Conservation (phyloP, 306 rosid genomes). For the Lithocarpus polystachyus region DNA sequence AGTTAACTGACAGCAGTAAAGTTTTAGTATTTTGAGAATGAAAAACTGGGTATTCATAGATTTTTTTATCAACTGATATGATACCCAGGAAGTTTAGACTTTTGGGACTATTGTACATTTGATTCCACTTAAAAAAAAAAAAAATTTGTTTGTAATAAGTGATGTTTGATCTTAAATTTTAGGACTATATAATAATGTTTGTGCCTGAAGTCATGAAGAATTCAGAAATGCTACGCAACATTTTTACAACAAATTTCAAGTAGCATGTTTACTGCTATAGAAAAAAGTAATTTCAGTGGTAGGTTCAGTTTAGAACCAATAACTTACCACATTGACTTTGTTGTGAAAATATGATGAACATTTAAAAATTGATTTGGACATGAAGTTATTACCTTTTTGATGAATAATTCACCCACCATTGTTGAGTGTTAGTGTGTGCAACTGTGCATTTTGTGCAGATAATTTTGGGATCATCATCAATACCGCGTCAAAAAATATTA, state of each 20-base stretch:
- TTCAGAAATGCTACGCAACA: too few relatives aligned
- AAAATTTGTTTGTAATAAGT: not conserved
- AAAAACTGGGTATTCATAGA: too few relatives aligned
- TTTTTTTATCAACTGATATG: too few relatives aligned
- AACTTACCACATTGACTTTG: too few relatives aligned
- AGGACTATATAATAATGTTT: not conserved
- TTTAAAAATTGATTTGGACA: not conserved
- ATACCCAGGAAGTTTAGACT: too few relatives aligned
- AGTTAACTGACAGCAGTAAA: not conserved
- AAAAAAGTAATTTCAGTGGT: rapidly evolving
- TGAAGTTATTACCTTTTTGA: not conserved
- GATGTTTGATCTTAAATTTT: not conserved
- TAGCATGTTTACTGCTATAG: too few relatives aligned
- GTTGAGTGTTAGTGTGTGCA: not conserved
- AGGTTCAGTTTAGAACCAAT: too few relatives aligned
- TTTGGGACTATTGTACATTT: not conserved
- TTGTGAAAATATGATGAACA: too few relatives aligned
- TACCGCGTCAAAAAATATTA: slow-evolving; percentile 59
- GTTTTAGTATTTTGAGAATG: too few relatives aligned
- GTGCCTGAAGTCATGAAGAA: not conserved
- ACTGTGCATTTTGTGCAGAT: slow-evolving; percentile 38
- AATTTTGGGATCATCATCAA: slow-evolving; percentile 68
- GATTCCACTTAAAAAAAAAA: not conserved
- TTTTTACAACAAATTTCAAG: too few relatives aligned
- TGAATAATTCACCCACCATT: not conserved